Evolutionary conservation across 2,329 filamentous ascomycete genomes (phyloP), one percentile per base, ranked within the genome.

Genomic region (Stemphylium lycopersici): DNA sequence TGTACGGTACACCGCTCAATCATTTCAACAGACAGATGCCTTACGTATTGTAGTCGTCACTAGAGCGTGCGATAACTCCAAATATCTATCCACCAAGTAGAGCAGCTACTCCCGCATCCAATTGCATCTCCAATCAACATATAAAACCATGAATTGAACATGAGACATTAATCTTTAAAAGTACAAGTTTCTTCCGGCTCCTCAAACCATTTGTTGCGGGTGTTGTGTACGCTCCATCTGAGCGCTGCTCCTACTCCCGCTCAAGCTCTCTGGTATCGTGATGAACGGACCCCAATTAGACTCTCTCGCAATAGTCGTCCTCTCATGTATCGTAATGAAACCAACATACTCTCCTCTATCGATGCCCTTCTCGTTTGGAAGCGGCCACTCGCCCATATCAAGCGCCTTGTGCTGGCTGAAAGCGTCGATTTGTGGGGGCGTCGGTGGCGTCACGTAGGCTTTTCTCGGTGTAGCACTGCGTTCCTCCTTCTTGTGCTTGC

Each of bases 211-310:
- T 26, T 43, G 16, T 22, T 63, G 55, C 36, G 62, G 58, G 8
- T 46, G 37, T 3, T 53, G 36, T 32, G 41, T 24, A 20, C 59
- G 56, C 53, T 64, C 64, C 50, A 64, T 34, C 26, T 58, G 49
- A 5, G 46, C 47, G 45, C 63, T 68, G 16, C 57, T 65, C 42
- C 67, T 62, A n/a, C 55, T 63, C 2, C 59, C 55, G 16, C 63
- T 66, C 52, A 73, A 39, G n/a, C 61, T 63, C 41, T 62, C 69
- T 4, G 71, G 70, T 33, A 73, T 70, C 6, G 71, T 74, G 24
- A 74, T 72, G 24, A 74, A 74, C 5, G 69, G 67, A 22, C 62
- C 61, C 71, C 71, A 74, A 12, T 44, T 53, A 5, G 61, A 63
- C 6, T 52, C 59, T 18, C 59, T 61, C 29, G 54, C 52, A 57